These are phyloP conservation scores for Dothiorella sarmentorum DNA, from an alignment of 2,329 filamentous ascomycete species.

Conservation along the genomic window DNA sequence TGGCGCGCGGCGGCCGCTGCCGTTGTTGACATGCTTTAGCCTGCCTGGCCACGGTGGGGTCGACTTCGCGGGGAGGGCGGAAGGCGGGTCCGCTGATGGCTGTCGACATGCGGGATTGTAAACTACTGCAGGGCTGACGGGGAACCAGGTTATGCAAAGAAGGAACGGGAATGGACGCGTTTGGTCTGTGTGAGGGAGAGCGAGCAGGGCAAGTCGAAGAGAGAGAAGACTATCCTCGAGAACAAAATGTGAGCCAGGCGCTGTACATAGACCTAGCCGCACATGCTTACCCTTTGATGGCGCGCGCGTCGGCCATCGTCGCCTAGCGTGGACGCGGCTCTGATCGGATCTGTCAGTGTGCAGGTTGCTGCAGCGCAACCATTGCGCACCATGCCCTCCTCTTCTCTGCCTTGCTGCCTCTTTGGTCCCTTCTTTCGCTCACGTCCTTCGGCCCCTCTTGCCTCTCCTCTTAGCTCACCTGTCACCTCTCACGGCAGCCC, in stretches of 20 bases:
- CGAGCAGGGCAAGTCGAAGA: background rate
- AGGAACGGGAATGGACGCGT: background rate
- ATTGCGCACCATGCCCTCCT: background rate
- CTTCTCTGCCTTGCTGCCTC: background rate
- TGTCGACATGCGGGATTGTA: background rate
- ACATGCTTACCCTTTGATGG: background rate
- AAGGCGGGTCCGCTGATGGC: background rate
- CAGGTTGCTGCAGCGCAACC: background rate
- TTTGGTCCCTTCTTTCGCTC: background rate
- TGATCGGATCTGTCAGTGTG: background rate
- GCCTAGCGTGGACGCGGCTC: conserved; percentile 10
- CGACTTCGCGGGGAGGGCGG: conserved; percentile 2
- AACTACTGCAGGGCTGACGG: conserved; percentile 4
- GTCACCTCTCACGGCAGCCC: background rate
- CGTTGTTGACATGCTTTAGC: background rate
- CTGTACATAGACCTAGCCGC: background rate
- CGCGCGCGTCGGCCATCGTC: background rate
- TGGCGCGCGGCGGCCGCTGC: background rate
- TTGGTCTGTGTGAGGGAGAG: background rate
- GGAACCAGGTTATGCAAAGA: background rate
- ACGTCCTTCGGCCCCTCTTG: background rate
- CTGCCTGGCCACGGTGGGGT: background rate
- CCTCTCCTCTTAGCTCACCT: background rate
- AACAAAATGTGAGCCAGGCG: background rate
- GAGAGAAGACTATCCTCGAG: background rate